phyloP scores from a whole-genome alignment of 352 stramenopile genomes.

The Globisporangium heterothallicum region DNA sequence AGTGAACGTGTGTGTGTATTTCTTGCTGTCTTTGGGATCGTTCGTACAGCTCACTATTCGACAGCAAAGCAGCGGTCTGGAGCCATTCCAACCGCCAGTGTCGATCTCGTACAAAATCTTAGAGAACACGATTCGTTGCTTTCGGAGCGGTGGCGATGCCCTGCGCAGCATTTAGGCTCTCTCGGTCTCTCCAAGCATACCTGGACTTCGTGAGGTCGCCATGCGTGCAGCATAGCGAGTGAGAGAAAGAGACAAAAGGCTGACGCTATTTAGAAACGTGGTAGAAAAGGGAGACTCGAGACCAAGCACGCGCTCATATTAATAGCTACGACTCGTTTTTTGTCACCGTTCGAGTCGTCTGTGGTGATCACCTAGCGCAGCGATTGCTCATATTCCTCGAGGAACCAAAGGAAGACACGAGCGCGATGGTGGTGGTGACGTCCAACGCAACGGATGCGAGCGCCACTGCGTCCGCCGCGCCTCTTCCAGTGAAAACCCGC shows the following conservation, averaged over 20 bases:
- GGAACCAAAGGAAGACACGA: not conserved
- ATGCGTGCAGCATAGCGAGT: not conserved
- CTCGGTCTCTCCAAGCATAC: not conserved
- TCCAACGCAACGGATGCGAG: not conserved
- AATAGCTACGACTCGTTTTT: conserved; percentile 1
- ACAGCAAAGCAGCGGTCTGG: conserved; percentile 28
- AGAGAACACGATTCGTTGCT: conserved; percentile 64
- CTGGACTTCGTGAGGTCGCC: too few species aligned
- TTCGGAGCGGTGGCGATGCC: conserved; percentile 28
- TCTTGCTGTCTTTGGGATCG: not conserved
- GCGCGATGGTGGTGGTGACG: not conserved
- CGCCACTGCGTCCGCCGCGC: not conserved
- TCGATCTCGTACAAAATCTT: conserved; percentile 63
- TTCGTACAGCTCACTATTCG: conserved; percentile 33
- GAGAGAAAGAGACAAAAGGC: not conserved
- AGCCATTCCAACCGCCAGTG: conserved; percentile 18
- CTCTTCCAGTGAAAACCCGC: conserved; percentile 3
- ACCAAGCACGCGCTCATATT: not conserved
- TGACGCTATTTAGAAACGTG: not conserved
- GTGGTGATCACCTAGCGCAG: not conserved
- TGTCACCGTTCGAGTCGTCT: not conserved
- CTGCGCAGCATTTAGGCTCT: conserved; percentile 12
- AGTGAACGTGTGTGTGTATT: not conserved
- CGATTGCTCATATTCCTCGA: not conserved
- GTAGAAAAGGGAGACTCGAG: too few species aligned